Conservation (phyloP, 352 stramenopile genomes). For the Phytophthora nicotianae region DNA sequence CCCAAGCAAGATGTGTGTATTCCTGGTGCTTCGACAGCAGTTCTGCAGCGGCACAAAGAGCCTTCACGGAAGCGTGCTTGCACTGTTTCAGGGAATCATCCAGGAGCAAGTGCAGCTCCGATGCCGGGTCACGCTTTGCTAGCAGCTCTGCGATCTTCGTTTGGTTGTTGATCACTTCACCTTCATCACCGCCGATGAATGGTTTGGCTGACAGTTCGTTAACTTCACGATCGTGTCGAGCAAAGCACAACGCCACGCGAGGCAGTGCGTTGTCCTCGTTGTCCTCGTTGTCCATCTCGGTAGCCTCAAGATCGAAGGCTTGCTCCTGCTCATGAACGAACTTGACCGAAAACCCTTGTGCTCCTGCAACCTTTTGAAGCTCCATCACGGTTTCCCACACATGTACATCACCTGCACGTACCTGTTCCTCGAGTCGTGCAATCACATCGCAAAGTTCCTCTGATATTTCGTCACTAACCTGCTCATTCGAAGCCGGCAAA, state of each 20-base stretch:
- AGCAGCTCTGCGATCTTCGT: slow-evolving; percentile 31
- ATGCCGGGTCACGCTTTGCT: slow-evolving; percentile 2
- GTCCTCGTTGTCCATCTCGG: slow-evolving; percentile 4
- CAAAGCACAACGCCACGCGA: slow-evolving; percentile 57
- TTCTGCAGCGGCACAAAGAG: slow-evolving; percentile 24
- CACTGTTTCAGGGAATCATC: slow-evolving; percentile 64
- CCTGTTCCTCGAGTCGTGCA: slow-evolving; percentile 26
- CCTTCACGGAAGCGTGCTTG: slow-evolving; percentile 17
- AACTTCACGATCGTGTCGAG: slow-evolving; percentile 60
- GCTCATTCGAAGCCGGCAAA: slow-evolving; percentile 22
- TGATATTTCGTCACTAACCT: slow-evolving; percentile 13
- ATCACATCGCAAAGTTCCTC: slow-evolving; percentile 25
- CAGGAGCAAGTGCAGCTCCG: slow-evolving; percentile 62
- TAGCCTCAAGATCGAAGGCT: slow-evolving; percentile 18
- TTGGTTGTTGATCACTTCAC: slow-evolving; percentile 47
- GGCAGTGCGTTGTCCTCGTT: slow-evolving; percentile 1
- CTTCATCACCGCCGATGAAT: slow-evolving; percentile 63
- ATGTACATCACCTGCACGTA: slow-evolving; percentile 9
- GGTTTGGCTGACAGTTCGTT: slow-evolving; percentile 78
- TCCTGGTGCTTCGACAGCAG: slow-evolving; percentile 22
- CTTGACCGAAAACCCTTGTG: slow-evolving; percentile 37
- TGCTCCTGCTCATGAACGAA: slow-evolving; percentile 39
- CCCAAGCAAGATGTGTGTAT: slow-evolving; percentile 26
- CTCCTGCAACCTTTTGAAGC: slow-evolving; percentile 28
- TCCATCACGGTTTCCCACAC: slow-evolving; percentile 44